A percentile compares a stretch with the other conserved stretches of the same genome.
These are phyloP conservation scores for Tuber melanosporum DNA, from an alignment of 495 filamentous ascomycete species.

Conservation along the genomic window DNA sequence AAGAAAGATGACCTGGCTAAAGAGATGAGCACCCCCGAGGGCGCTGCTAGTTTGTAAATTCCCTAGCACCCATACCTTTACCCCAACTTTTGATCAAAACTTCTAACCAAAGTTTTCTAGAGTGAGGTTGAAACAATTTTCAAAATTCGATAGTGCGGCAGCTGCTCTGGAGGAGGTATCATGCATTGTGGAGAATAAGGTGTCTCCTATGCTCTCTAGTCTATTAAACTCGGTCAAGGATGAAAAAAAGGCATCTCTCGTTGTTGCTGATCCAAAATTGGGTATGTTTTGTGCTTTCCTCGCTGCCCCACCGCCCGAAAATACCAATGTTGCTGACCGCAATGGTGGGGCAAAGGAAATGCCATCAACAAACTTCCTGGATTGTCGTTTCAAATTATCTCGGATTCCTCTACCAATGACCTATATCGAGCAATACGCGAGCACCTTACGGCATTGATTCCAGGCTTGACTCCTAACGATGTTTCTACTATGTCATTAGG, in stretches of 20 bases:
- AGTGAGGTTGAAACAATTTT: slow-evolving; percentile 90
- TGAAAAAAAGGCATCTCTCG: slow-evolving; percentile 93
- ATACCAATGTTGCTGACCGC: slow-evolving; percentile 12
- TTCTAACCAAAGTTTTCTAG: slow-evolving; percentile 46
- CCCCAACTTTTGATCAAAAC: neutral
- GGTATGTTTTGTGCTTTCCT: slow-evolving; percentile 48
- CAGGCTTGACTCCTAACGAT: slow-evolving; percentile 74
- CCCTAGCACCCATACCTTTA: neutral
- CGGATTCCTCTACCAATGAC: slow-evolving; percentile 78
- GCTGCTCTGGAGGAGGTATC: slow-evolving; percentile 81
- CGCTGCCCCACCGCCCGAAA: slow-evolving; percentile 7
- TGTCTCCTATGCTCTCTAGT: slow-evolving; percentile 77
- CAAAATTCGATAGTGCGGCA: slow-evolving; percentile 90
- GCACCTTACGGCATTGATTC: slow-evolving; percentile 83
- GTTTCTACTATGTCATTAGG: slow-evolving; percentile 89
- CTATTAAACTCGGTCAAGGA: slow-evolving; percentile 88
- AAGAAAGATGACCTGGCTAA: slow-evolving; percentile 70
- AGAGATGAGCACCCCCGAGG: slow-evolving; percentile 73
- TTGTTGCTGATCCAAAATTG: slow-evolving; percentile 90
- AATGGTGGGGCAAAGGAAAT: slow-evolving; percentile 49
- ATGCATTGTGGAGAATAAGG: slow-evolving; percentile 83
- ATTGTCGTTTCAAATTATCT: slow-evolving; percentile 73
- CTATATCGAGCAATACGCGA: slow-evolving; percentile 89
- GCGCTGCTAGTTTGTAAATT: slow-evolving; percentile 76
- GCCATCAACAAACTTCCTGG: slow-evolving; percentile 89